Evolutionary conservation across 257 asterid species (phyloP).

Genomic region (Vinca minor): DNA sequence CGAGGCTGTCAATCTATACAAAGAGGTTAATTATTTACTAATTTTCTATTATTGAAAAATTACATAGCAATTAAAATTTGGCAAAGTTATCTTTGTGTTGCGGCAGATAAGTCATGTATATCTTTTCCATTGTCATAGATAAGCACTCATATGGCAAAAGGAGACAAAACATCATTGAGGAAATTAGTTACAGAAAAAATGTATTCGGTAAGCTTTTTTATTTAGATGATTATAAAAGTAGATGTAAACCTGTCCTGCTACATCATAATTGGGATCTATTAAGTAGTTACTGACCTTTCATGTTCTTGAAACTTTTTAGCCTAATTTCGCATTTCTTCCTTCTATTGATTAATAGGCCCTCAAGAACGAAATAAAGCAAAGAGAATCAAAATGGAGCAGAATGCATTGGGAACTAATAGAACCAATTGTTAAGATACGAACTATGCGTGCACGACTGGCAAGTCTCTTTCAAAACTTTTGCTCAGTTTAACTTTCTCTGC

Average conservation of each 20-base stretch:
- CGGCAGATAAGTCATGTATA: background rate
- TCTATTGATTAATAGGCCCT: conserved; percentile 50
- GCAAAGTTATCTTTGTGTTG: conserved; percentile 13
- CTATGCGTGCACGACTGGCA: conserved; percentile 90
- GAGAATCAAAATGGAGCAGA: conserved; percentile 62
- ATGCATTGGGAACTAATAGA: conserved; percentile 80
- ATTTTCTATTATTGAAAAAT: conserved; percentile 4
- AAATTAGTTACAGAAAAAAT: conserved; percentile 74
- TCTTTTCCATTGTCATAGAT: conserved; percentile 40
- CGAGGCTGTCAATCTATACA: conserved; percentile 67
- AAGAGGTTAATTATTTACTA: conserved; percentile 49
- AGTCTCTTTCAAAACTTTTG: conserved; percentile 17
- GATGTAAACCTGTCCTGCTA: background rate
- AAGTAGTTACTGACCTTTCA: background rate
- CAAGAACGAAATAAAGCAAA: conserved; percentile 89
- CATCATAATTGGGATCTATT: background rate
- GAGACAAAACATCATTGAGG: conserved; percentile 70
- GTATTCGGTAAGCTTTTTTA: conserved; percentile 72
- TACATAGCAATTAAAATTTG: conserved; percentile 9
- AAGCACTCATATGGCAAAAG: conserved; percentile 70
- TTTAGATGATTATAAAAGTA: background rate
- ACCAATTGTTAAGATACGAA: conserved; percentile 70
- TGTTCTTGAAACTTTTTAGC: conserved; percentile 8
- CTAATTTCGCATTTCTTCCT: conserved; percentile 14
- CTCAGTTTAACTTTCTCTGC: background rate